Evolutionary conservation across 176 grass and related monocot genomes (phyloP).

Genomic region (Avena insularis): DNA sequence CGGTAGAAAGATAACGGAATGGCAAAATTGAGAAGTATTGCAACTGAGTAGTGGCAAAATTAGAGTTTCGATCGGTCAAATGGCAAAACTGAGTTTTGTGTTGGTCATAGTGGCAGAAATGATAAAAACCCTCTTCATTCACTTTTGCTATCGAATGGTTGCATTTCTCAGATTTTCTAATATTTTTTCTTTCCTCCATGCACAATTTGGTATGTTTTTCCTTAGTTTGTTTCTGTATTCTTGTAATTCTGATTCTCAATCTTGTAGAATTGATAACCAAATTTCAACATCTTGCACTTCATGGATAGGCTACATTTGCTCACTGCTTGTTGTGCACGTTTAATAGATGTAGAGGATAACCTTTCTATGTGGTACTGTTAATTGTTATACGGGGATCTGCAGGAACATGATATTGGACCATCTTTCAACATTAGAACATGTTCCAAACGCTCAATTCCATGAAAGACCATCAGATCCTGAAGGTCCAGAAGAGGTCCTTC

Average conservation of each 20-base stretch:
- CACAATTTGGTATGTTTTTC: conserved; percentile 10
- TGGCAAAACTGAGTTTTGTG: too few relatives aligned
- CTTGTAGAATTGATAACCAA: neutral
- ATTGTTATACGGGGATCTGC: conserved; percentile 25
- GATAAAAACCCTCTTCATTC: neutral
- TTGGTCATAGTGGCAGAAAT: too few relatives aligned
- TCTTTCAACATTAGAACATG: conserved; percentile 77
- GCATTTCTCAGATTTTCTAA: neutral
- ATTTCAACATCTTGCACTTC: conserved; percentile 13
- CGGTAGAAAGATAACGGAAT: too few relatives aligned
- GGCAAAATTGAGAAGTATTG: too few relatives aligned
- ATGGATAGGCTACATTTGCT: conserved; percentile 11
- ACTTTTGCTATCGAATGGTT: conserved; percentile 16
- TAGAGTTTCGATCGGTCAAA: too few relatives aligned
- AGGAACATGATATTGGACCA: conserved; percentile 79
- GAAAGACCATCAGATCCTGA: conserved; percentile 69
- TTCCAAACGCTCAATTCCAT: conserved; percentile 87
- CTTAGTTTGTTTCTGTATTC: neutral
- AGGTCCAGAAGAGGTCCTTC: conserved; percentile 68
- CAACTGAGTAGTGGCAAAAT: too few relatives aligned
- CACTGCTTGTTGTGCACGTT: conserved; percentile 4
- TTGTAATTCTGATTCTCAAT: conserved; percentile 26
- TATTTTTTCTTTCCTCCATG: neutral
- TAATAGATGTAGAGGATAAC: conserved; percentile 6
- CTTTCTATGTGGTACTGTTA: conserved; percentile 11